A percentile compares a stretch with the other conserved stretches of the same genome.
These are phyloP conservation scores for Aspergillus luchuensis DNA, from an alignment of 2,329 filamentous ascomycete genomes.

Conservation along the genomic window DNA sequence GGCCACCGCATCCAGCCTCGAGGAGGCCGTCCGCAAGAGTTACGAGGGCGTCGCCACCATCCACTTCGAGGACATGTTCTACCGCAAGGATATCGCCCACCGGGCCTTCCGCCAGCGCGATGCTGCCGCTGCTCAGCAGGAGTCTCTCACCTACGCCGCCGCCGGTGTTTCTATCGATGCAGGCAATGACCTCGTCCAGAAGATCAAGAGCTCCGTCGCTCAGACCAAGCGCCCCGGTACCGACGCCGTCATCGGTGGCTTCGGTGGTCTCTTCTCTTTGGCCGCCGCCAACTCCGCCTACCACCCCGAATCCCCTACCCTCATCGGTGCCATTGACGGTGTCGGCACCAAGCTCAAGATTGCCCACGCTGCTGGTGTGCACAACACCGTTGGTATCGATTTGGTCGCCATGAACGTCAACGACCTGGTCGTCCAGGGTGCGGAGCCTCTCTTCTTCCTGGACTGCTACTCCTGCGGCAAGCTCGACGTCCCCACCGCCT, in stretches of 20 bases:
- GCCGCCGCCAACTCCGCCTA: slow-evolving; percentile 68
- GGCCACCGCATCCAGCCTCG: slow-evolving; percentile 72
- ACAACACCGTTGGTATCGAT: slow-evolving; percentile 94
- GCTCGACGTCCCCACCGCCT: slow-evolving; percentile 74
- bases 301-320: slow-evolving; percentile 71
- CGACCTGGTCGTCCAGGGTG: slow-evolving; percentile 93
- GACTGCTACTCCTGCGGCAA: slow-evolving; percentile 97
- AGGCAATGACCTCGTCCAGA: slow-evolving; percentile 87
- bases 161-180: slow-evolving; percentile 94
- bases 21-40: slow-evolving; percentile 82
- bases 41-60: slow-evolving; percentile 81
- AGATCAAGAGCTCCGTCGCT: slow-evolving; percentile 87
- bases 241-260: slow-evolving; percentile 91
- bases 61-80: slow-evolving; percentile 86
- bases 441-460: slow-evolving; percentile 92
- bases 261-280: slow-evolving; percentile 85
- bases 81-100: slow-evolving; percentile 87
- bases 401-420: slow-evolving; percentile 99
- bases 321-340: slow-evolving; percentile 94
- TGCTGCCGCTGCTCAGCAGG: slow-evolving; percentile 22
- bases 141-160: slow-evolving; percentile 79
- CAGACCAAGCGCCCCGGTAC: slow-evolving; percentile 83
- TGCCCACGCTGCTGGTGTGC: slow-evolving; percentile 83
- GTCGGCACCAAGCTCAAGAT: slow-evolving; percentile 97
- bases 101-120: slow-evolving; percentile 53